Base-by-base conservation (phyloP, 768 basidiomycete genomes). In the Omphalotus guepiniiformis region DNA sequence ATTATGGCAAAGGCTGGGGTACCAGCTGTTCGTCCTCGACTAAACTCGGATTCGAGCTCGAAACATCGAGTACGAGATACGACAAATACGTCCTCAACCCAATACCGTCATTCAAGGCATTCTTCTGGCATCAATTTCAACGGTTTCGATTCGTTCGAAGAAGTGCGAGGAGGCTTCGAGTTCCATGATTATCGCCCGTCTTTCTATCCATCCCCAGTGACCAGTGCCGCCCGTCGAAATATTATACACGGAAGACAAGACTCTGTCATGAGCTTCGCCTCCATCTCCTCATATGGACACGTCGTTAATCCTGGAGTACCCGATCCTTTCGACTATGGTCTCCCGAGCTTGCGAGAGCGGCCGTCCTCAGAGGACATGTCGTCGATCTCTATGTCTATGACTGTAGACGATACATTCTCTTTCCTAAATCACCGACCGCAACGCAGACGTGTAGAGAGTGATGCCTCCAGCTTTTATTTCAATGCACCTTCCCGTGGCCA, bases 391-490 rank as follows among this genome's bases (percentile, higher is more conserved):
- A 39, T 50, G 36, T 44, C 43, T 9, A 74, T 78, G 67, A 59
- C 69, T 1, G 70, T 87, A 6, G 86, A 88, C 30, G 86, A 89
- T 49, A 88, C 86, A 0, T 89, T 90, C 61, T 79, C 79, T 0
- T 89, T 85, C 70, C 53, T 75, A 3, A 58, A 56, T 12, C 66
- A 35, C 41, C 47, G 61, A 44, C 68, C 63, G 1, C 70, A 62
- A 21, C 73, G 76, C 26, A 68, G 61, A 35, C 76, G 87, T 8
- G 79, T 86, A 11, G 87, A 85, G 23, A 88, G 85, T 46, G 86
- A 90, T 55, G 76, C 82, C 0, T 88, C 86, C 0, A 88, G 83
- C 59, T 88, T 88, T 67, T 88, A 85, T 55, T 85, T 85, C 76
- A 73, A 68, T 25, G 66, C 78, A 0, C 68, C 74, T 2, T 62